Conservation (phyloP, 768 basidiomycete genomes). For the Lentinula sp. region DNA sequence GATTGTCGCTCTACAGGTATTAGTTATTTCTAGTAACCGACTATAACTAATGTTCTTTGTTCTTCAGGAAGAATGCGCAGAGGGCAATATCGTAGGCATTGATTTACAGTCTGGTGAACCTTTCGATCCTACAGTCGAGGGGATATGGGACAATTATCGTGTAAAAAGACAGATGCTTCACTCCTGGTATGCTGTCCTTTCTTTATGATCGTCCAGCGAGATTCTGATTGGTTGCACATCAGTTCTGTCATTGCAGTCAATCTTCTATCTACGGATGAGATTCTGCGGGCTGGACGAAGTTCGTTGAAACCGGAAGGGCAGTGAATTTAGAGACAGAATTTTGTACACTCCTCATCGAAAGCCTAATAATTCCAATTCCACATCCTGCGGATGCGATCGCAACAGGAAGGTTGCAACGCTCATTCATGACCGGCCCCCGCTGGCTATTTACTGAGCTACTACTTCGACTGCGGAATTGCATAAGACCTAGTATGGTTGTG, state of each 20-base stretch:
- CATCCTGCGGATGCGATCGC: no score
- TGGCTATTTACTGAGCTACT: no score
- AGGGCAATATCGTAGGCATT: constrained; percentile 88
- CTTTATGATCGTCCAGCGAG: background rate
- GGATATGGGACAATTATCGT: constrained; percentile 98
- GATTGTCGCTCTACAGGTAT: constrained; percentile 83
- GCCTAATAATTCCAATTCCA: no score
- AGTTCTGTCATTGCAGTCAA: constrained; percentile 95
- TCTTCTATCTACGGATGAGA: constrained; percentile 93
- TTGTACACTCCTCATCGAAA: background rate
- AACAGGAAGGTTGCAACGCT: no score
- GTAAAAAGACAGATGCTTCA: constrained; percentile 99
- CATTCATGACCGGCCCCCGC: no score
- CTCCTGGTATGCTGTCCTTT: constrained; percentile 62
- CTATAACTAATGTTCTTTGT: background rate
- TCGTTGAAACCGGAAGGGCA: constrained; percentile 78
- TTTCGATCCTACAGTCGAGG: constrained; percentile 91
- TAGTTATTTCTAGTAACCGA: constrained; percentile 11
- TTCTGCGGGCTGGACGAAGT: constrained; percentile 82
- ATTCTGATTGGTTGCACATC: constrained; percentile 9
- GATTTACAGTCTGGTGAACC: constrained; percentile 93
- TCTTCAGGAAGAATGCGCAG: constrained; percentile 81
- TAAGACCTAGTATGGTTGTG: no score
- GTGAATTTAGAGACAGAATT: constrained; percentile 21
- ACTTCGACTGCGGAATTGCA: background rate